Evolutionary conservation across 306 rosid species (phyloP).

Genomic region (Quercus berberidifolia): DNA sequence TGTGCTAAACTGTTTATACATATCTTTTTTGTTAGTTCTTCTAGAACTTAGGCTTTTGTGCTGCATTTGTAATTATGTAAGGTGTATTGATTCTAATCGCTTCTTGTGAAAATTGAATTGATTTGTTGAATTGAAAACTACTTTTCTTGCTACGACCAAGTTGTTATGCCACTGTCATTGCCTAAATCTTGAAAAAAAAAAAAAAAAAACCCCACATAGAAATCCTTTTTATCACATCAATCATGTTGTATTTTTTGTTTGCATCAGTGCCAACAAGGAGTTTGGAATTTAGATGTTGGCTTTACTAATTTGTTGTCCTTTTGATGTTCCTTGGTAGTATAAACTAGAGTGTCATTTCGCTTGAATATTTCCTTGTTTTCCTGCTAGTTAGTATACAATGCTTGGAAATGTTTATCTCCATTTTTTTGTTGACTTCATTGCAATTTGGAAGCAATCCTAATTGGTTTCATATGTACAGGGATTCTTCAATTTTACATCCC

Average conservation of each 20-base stretch:
- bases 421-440: neutral
- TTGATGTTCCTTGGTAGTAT: too few species aligned
- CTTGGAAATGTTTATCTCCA: conserved; percentile 3
- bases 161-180: too few species aligned
- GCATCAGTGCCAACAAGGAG: neutral
- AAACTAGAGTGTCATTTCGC: too few species aligned
- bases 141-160: neutral
- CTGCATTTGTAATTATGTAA: neutral
- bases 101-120: neutral
- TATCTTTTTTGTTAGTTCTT: neutral
- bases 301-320: neutral
- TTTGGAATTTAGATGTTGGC: neutral
- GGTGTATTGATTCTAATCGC: too few species aligned
- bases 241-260: neutral
- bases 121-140: neutral
- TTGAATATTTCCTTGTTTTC: too few species aligned
- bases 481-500: conserved; percentile 95
- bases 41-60: neutral
- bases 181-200: too few species aligned
- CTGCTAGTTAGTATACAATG: too few species aligned
- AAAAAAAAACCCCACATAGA: too few species aligned
- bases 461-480: conserved; percentile 49
- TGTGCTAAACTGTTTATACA: neutral
- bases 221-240: too few species aligned
- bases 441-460: conserved; percentile 6